A percentile compares a stretch with the other conserved stretches of the same genome.
Evolutionary conservation across 495 filamentous ascomycete species (phyloP).

Genomic region (Penicillium diatomitis): DNA sequence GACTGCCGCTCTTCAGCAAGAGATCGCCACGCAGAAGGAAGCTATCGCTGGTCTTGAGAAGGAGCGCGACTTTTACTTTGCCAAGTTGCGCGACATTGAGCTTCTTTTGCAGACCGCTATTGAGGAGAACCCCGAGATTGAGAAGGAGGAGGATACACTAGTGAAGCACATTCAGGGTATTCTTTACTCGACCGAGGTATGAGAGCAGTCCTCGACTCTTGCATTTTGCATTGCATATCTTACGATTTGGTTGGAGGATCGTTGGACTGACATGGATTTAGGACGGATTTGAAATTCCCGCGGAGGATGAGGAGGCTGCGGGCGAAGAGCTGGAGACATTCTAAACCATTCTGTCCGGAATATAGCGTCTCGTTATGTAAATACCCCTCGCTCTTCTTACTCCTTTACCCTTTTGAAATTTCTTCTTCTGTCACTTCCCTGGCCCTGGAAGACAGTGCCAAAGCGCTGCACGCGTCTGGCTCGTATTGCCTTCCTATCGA

Average conservation of each 20-base stretch:
- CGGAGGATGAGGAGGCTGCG: slow-evolving; percentile 25
- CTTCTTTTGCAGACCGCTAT: slow-evolving; percentile 84
- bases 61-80: slow-evolving; percentile 98
- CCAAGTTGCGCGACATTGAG: slow-evolving; percentile 95
- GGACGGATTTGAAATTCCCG: slow-evolving; percentile 47
- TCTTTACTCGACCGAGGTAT: slow-evolving; percentile 88
- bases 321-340: slow-evolving; percentile 44
- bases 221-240: no score
- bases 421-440: no score
- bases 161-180: slow-evolving; percentile 93
- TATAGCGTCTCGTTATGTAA: slow-evolving; percentile 14
- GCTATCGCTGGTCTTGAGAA: slow-evolving; percentile 79
- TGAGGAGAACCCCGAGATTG: slow-evolving; percentile 80
- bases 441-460: slow-evolving; percentile 6
- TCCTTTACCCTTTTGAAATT: slow-evolving; percentile 1
- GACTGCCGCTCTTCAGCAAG: slow-evolving; percentile 61
- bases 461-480: background rate
- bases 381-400: slow-evolving; percentile 13
- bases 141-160: slow-evolving; percentile 83
- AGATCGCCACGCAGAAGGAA: slow-evolving; percentile 78
- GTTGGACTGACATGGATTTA: slow-evolving; percentile 4
- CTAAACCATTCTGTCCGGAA: slow-evolving; percentile 14
- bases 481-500: no score
- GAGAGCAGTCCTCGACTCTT: no score
- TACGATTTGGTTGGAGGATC: no score